Base-by-base conservation (phyloP, 768 basidiomycete genomes). In the Phylloporus sp. region DNA sequence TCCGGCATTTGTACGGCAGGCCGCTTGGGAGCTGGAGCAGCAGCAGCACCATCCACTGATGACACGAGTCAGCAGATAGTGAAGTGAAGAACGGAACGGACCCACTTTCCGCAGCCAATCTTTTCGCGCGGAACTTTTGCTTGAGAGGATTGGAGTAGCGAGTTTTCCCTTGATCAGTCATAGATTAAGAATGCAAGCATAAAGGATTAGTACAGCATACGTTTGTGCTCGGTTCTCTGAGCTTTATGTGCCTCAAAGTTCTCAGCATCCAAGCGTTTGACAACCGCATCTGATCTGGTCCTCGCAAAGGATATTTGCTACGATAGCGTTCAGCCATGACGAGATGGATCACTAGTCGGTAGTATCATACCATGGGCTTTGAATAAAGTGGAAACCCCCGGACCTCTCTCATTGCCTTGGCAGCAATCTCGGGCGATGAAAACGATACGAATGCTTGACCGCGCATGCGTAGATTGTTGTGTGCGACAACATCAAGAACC, bases 391-490 rank as follows among this genome's bases (percentile, higher is more conserved):
- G 97, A 68, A 99, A 98, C 32, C 92, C 83, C 54, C 85, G 80
- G 35, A 97, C 93, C 69, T 99, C 97, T 75, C 82, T 91, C 80
- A 90, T 77, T 7, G 95, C 95, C 69, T 86, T 88, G 63, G 79
- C 77, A 31, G 97, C 97, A 51, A 81, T 80, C 52, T 97, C 92
- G 47, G 84, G 76, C 29, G 84, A 84, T 50, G 79, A 78, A 69
- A 99, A 97, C 32, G 91, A 92, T 32, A 99, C 91, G 66, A 99
- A 99, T 4, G 97, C 97, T 72, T 99, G 97, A 15, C 97, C 97
- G 34, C 97, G 80, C 97, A 99, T 99, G 34, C 97, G 85, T 54
- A 99, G 72, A 75, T 97, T 98, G 47, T 77, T 73, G 69, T 99
- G 97, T 10, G 95, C 94, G 18, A 94, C 88, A n/a, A 99, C 92